A percentile compares a stretch with the other conserved stretches of the same genome.
Conservation (phyloP, 352 stramenopile genomes). For the Hyaloperonospora brassicae region DNA sequence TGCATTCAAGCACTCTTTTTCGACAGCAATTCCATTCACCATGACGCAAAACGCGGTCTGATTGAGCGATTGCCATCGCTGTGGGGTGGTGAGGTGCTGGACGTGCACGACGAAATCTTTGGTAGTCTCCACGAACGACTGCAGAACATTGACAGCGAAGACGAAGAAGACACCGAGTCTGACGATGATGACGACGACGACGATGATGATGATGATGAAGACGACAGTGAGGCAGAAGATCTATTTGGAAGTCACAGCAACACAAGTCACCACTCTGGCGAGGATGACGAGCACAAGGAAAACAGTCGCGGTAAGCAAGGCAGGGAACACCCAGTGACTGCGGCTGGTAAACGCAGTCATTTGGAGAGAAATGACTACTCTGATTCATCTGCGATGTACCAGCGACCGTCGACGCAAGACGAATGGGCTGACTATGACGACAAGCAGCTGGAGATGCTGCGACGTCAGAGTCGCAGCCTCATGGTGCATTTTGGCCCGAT, state of each 20-base stretch:
- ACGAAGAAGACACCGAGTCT: slow-evolving; percentile 47
- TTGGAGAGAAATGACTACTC: slow-evolving; percentile 10
- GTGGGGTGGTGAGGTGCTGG: slow-evolving; percentile 54
- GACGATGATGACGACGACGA: slow-evolving; percentile 35
- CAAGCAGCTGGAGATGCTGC: slow-evolving; percentile 53
- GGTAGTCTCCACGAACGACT: slow-evolving; percentile 30
- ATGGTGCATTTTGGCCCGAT: slow-evolving; percentile 59
- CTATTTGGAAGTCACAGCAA: slow-evolving; percentile 16
- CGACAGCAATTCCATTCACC: slow-evolving; percentile 73
- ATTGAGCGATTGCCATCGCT: slow-evolving; percentile 66
- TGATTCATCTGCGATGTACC: slow-evolving; percentile 8
- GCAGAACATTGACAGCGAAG: slow-evolving; percentile 35
- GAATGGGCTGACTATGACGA: slow-evolving; percentile 62
- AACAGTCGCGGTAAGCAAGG: slow-evolving; percentile 4
- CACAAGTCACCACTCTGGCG: not conserved
- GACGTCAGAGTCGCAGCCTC: slow-evolving; percentile 49
- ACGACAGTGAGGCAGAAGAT: slow-evolving; percentile 32
- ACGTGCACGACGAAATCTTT: slow-evolving; percentile 60
- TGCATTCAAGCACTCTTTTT: slow-evolving; percentile 71
- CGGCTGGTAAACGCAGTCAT: slow-evolving; percentile 14
- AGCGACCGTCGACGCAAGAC: slow-evolving; percentile 37
- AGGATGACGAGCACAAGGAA: slow-evolving; percentile 9
- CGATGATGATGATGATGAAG: slow-evolving; percentile 34
- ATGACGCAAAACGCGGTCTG: slow-evolving; percentile 64
- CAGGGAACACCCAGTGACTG: slow-evolving; percentile 6